phyloP scores from a whole-genome alignment of 208 protist species.

The Trichomonas gallinae region DNA sequence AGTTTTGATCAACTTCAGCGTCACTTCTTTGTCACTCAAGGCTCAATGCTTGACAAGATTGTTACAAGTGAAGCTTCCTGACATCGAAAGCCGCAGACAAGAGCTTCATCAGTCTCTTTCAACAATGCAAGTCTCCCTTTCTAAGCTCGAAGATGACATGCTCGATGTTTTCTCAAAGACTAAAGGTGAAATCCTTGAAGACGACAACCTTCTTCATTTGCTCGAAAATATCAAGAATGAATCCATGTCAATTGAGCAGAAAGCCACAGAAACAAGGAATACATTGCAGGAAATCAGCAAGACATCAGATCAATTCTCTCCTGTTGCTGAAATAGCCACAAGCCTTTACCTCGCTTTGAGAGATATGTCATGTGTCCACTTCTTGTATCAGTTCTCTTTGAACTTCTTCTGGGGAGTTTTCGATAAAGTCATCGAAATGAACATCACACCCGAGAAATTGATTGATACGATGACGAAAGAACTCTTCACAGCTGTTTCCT shows the following conservation, averaged over 20 bases:
- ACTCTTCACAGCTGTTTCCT: background rate
- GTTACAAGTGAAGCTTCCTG: slow-evolving; percentile 72
- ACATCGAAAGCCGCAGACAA: slow-evolving; percentile 71
- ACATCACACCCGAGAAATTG: background rate
- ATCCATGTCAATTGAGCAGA: slow-evolving; percentile 60
- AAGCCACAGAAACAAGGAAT: slow-evolving; percentile 67
- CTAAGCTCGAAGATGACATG: slow-evolving; percentile 79
- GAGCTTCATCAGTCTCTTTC: slow-evolving; percentile 75
- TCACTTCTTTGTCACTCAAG: slow-evolving; percentile 78
- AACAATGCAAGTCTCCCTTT: slow-evolving; percentile 72
- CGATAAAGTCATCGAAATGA: slow-evolving; percentile 36
- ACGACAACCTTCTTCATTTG: slow-evolving; percentile 76
- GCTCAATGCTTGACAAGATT: slow-evolving; percentile 71
- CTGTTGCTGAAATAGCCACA: slow-evolving; percentile 64
- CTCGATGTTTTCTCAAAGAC: slow-evolving; percentile 70
- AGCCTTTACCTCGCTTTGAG: slow-evolving; percentile 82
- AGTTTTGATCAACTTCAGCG: slow-evolving; percentile 93
- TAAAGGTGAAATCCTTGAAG: slow-evolving; percentile 78
- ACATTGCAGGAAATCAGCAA: slow-evolving; percentile 63
- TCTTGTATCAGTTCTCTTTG: slow-evolving; percentile 87
- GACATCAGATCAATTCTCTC: slow-evolving; percentile 59
- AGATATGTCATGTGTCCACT: slow-evolving; percentile 69
- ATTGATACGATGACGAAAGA: background rate
- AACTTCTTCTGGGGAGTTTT: slow-evolving; percentile 71
- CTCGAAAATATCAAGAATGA: slow-evolving; percentile 79